Evolutionary conservation across 805 yeast species (phyloP).

Genomic region (Limtongia smithiae): DNA sequence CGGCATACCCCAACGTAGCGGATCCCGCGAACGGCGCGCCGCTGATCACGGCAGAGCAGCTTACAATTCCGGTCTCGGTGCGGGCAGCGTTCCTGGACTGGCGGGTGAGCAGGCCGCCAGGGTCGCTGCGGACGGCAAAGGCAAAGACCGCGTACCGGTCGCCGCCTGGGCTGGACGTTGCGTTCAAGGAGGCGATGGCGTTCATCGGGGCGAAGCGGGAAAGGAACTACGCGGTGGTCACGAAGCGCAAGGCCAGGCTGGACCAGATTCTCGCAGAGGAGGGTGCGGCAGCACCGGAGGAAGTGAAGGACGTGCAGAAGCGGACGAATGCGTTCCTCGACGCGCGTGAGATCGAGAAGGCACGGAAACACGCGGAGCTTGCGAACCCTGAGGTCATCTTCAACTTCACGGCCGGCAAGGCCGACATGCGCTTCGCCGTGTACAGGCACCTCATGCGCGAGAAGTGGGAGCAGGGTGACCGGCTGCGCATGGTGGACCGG

Average conservation of each 20-base stretch:
- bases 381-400: slow-evolving; percentile 82
- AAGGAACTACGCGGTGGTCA: slow-evolving; percentile 16
- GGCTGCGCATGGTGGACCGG: slow-evolving; percentile 86
- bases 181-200: slow-evolving; percentile 62
- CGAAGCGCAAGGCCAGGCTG: background rate
- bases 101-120: slow-evolving; percentile 8
- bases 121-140: slow-evolving; percentile 9
- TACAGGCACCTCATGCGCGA: slow-evolving; percentile 64
- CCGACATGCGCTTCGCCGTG: slow-evolving; percentile 75
- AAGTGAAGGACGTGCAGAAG: slow-evolving; percentile 5
- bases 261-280: slow-evolving; percentile 10
- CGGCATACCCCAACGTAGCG: slow-evolving; percentile 8
- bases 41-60: slow-evolving; percentile 12
- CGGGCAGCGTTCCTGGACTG: slow-evolving; percentile 23
- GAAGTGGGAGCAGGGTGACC: slow-evolving; percentile 68
- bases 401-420: slow-evolving; percentile 49
- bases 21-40: slow-evolving; percentile 1
- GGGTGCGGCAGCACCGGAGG: slow-evolving; percentile 1
- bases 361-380: slow-evolving; percentile 60
- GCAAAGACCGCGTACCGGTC: slow-evolving; percentile 47
- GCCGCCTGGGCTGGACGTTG: slow-evolving; percentile 61
- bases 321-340: slow-evolving; percentile 10
- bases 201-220: slow-evolving; percentile 43
- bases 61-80: slow-evolving; percentile 12
- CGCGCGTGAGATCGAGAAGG: slow-evolving; percentile 24